Conservation (phyloP, 2,329 filamentous ascomycete genomes). For the Chaetothyriales sp. region DNA sequence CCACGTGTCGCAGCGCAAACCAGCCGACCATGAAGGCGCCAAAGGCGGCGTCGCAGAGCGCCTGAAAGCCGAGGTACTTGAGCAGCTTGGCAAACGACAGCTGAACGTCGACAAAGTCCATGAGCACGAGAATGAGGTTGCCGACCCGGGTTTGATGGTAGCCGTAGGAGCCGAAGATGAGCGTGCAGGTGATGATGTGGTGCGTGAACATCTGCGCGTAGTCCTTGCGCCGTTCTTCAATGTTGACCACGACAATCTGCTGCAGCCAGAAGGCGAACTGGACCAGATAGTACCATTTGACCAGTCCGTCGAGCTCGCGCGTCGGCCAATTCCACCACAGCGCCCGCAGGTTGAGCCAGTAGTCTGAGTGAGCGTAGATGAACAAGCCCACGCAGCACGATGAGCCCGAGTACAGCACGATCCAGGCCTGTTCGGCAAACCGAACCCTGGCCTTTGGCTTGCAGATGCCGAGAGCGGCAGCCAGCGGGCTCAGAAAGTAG, state of each 20-base stretch:
- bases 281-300: conserved; percentile 80
- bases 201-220: conserved; percentile 93
- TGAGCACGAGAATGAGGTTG: conserved; percentile 75
- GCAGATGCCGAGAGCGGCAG: conserved; percentile 56
- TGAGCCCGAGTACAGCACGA: conserved; percentile 66
- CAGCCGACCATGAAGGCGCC: conserved; percentile 75
- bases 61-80: conserved; percentile 71
- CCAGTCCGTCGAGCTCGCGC: conserved; percentile 56
- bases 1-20: conserved; percentile 68
- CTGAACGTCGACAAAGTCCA: conserved; percentile 86
- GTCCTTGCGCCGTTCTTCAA: conserved; percentile 88
- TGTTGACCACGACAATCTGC: conserved; percentile 85
- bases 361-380: conserved; percentile 62
- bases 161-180: conserved; percentile 70
- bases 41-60: conserved; percentile 68
- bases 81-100: conserved; percentile 88
- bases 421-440: conserved; percentile 90
- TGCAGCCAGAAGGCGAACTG: conserved; percentile 91
- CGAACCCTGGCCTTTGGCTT: conserved; percentile 61
- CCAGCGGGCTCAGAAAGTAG: conserved; percentile 68
- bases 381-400: conserved; percentile 82
- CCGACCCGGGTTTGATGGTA: conserved; percentile 81
- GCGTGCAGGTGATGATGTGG: conserved; percentile 73
- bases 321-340: conserved; percentile 79
- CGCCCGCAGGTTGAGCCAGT: conserved; percentile 61